Conservation (phyloP, 2,329 filamentous ascomycete species). For the Coniosporium tulheliwenetii region DNA sequence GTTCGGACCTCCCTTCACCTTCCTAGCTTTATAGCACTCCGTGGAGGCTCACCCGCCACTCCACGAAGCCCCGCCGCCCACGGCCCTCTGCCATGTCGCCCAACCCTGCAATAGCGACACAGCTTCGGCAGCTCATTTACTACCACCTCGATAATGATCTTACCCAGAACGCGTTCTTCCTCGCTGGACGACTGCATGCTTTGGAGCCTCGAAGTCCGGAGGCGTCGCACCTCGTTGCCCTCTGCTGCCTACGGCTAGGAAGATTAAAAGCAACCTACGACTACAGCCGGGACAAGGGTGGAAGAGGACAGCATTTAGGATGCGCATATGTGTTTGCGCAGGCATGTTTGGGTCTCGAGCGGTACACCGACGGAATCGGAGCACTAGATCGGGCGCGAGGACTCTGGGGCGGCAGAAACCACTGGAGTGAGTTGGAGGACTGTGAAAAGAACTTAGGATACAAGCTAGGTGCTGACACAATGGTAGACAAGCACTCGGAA, state of each 20-base stretch:
- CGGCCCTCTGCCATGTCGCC: constrained; percentile 34
- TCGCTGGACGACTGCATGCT: constrained; percentile 71
- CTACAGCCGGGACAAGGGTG: constrained; percentile 54
- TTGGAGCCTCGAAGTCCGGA: constrained; percentile 72
- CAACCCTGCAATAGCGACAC: constrained; percentile 38
- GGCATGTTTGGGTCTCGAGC: constrained; percentile 65
- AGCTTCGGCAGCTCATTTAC: constrained; percentile 50
- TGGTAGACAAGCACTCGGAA: constrained; percentile 54
- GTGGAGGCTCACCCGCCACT: no score
- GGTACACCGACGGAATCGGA: constrained; percentile 63
- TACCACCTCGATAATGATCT: constrained; percentile 80
- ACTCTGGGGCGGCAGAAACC: constrained; percentile 61
- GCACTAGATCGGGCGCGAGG: constrained; percentile 69
- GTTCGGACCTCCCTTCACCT: no score
- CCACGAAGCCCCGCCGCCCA: not conserved
- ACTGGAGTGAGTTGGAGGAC: constrained; percentile 49
- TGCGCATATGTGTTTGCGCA: constrained; percentile 89
- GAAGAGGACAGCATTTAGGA: constrained; percentile 61
- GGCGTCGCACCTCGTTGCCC: constrained; percentile 64
- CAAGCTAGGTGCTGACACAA: not conserved
- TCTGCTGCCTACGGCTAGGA: constrained; percentile 71
- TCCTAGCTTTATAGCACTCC: no score
- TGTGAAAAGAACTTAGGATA: not conserved
- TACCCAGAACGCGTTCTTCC: constrained; percentile 81
- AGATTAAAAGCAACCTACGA: constrained; percentile 80